Evolutionary conservation across 129 eudicot genomes (phyloP).

Genomic region (Logfia minima): DNA sequence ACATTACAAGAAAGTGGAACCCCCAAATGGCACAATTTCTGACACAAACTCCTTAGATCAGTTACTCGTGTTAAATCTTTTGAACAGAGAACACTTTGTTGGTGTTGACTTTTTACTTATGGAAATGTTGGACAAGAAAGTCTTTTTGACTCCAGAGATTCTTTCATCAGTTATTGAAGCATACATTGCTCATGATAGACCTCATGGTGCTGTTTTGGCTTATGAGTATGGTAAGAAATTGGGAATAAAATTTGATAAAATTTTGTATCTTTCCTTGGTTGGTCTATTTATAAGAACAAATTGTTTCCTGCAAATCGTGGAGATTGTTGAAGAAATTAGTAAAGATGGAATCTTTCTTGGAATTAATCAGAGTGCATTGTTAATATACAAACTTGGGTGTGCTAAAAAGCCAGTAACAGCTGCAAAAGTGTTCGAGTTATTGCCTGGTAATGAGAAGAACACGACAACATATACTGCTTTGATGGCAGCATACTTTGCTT

Average conservation of each 20-base stretch:
- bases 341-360: constrained; percentile 54
- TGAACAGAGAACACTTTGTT: constrained; percentile 51
- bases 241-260: constrained; percentile 46
- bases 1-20: constrained; percentile 28
- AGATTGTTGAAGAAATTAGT: constrained; percentile 55
- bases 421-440: constrained; percentile 51
- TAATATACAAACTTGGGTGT: constrained; percentile 75
- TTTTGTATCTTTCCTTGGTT: constrained; percentile 61
- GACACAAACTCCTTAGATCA: constrained; percentile 43
- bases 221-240: constrained; percentile 54
- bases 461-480: constrained; percentile 72
- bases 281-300: constrained; percentile 61
- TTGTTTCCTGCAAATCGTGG: constrained; percentile 49
- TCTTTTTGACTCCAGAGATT: constrained; percentile 40
- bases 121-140: constrained; percentile 47
- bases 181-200: constrained; percentile 40
- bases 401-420: constrained; percentile 50
- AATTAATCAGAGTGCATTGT: constrained; percentile 52
- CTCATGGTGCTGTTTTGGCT: constrained; percentile 58
- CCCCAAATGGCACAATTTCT: constrained; percentile 10
- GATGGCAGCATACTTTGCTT: constrained; percentile 63
- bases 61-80: constrained; percentile 42
- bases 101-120: constrained; percentile 60
- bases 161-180: constrained; percentile 57
- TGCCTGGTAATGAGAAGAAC: constrained; percentile 59